These are phyloP conservation scores for Themeda triandra DNA, from an alignment of 176 grass and related monocot species.

Conservation along the genomic window DNA sequence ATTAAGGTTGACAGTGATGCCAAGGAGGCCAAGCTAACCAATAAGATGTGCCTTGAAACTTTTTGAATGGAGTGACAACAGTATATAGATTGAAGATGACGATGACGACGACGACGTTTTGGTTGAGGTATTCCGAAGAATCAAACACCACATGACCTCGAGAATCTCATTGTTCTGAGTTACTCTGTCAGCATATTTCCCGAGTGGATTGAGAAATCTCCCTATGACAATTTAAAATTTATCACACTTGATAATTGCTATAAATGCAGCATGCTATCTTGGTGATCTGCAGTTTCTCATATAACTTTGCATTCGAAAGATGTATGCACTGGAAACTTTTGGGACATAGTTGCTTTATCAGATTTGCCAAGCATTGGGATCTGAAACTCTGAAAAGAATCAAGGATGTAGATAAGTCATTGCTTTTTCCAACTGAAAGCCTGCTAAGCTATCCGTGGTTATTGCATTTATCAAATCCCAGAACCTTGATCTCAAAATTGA, in stretches of 20 bases:
- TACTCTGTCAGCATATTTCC: conserved; percentile 36
- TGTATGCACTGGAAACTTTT: conserved; percentile 18
- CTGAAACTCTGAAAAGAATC: conserved; percentile 35
- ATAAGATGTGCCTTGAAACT: conserved; percentile 24
- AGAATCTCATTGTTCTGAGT: conserved; percentile 24
- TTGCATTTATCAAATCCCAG: too few relatives aligned
- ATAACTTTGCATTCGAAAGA: conserved; percentile 18
- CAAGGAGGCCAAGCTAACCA: conserved; percentile 19
- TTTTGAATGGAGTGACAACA: conserved; percentile 34
- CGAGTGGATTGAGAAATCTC: conserved; percentile 18
- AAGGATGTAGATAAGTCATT: too few relatives aligned
- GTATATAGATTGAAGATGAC: neutral
- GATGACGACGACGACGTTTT: too few relatives aligned
- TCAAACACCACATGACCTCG: conserved; percentile 15
- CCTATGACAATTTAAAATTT: conserved; percentile 14
- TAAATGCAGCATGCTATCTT: conserved; percentile 20
- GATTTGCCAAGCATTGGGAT: too few relatives aligned
- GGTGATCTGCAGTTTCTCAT: conserved; percentile 25
- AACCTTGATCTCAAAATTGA: too few relatives aligned
- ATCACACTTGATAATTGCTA: conserved; percentile 30
- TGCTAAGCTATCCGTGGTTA: too few relatives aligned
- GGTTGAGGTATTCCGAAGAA: conserved; percentile 15
- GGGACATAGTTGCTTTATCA: too few relatives aligned
- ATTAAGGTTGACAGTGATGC: neutral
- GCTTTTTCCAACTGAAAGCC: too few relatives aligned